Evolutionary conservation across 1,139 yeast species (phyloP).

Genomic region (Taiozyma onychis): DNA sequence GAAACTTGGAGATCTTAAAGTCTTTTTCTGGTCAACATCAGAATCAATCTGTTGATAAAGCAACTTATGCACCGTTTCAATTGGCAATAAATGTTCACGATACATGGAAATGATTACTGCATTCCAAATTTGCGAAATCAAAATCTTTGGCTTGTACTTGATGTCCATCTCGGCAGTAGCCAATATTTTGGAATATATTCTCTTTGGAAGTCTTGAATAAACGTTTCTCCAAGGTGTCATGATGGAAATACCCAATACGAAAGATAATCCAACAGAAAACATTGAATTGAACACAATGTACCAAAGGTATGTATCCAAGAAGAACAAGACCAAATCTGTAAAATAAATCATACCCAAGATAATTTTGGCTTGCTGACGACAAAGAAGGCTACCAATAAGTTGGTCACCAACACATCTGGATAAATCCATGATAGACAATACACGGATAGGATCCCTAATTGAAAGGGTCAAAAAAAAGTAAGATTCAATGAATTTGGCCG

Average conservation of each 20-base stretch:
- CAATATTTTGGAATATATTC: conserved; percentile 62
- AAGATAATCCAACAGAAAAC: conserved; percentile 65
- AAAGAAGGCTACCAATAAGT: conserved; percentile 43
- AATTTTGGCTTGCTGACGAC: conserved; percentile 55
- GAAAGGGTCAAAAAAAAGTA: conserved; percentile 77
- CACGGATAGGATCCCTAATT: conserved; percentile 71
- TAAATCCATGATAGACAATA: conserved; percentile 53
- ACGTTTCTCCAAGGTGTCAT: conserved; percentile 86
- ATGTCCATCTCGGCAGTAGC: conserved; percentile 46
- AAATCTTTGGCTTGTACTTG: conserved; percentile 40
- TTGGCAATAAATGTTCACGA: conserved; percentile 69
- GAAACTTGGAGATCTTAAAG: conserved; percentile 56
- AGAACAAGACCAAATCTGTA: conserved; percentile 69
- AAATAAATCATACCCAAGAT: conserved; percentile 49
- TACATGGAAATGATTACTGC: conserved; percentile 70
- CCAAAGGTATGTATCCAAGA: conserved; percentile 86
- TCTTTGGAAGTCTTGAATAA: conserved; percentile 66
- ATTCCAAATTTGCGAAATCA: conserved; percentile 77
- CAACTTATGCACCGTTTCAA: conserved; percentile 59
- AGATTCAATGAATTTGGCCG: conserved; percentile 73
- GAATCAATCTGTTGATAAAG: conserved; percentile 47
- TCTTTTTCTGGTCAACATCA: conserved; percentile 29
- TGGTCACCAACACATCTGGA: conserved; percentile 59
- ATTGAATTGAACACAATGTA: conserved; percentile 75
- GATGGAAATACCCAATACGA: conserved; percentile 70